A percentile compares a stretch with the other conserved stretches of the same genome.
These are phyloP conservation scores for Orbilia brochopaga DNA, from an alignment of 2,329 filamentous ascomycete species.

Conservation along the genomic window DNA sequence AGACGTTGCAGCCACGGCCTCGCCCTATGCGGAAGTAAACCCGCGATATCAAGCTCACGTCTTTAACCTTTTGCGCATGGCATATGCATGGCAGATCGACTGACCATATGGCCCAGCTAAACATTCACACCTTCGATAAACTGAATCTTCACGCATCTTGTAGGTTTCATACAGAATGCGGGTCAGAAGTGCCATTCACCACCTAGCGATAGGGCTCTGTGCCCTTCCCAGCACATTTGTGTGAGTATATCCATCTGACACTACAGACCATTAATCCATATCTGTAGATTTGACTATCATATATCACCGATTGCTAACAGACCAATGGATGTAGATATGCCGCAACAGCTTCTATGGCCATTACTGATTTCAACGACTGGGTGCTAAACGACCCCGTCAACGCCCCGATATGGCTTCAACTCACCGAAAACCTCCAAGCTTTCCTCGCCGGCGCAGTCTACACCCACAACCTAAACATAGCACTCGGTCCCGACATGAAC, in stretches of 20 bases:
- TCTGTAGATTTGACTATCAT: too few relatives aligned
- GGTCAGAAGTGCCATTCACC: neutral
- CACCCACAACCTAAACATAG: neutral
- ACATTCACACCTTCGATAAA: neutral
- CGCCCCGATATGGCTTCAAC: neutral
- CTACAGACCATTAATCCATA: too few relatives aligned
- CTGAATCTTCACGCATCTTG: neutral
- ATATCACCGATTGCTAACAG: too few relatives aligned
- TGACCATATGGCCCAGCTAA: neutral
- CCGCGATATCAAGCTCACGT: neutral
- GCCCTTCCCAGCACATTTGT: neutral
- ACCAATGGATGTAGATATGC: neutral
- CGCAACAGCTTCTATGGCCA: neutral
- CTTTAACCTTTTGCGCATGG: neutral
- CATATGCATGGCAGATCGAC: too few relatives aligned
- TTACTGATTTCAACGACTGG: neutral
- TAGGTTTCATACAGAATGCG: neutral
- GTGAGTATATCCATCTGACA: neutral
- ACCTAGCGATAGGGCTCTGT: neutral
- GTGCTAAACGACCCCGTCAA: neutral
- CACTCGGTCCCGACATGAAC: neutral
- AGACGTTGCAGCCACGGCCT: neutral
- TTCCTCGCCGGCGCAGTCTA: neutral
- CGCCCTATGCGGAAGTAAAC: neutral
- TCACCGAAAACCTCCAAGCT: neutral